phyloP scores from a whole-genome alignment of 2,329 filamentous ascomycete species.

The Xylariaceae sp. region DNA sequence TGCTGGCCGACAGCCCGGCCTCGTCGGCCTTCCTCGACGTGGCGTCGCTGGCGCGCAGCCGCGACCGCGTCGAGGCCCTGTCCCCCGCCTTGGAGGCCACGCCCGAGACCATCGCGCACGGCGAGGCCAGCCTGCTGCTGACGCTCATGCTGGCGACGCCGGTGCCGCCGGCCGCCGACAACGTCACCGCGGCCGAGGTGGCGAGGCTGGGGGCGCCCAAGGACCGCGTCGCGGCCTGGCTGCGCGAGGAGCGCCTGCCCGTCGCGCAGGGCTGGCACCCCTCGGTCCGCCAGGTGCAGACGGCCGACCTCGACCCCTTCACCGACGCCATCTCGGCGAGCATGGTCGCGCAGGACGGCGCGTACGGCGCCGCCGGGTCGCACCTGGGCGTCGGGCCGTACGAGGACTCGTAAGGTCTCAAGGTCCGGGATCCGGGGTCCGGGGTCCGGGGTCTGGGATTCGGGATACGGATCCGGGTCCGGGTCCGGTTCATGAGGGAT shows the following conservation, averaged over 20 bases:
- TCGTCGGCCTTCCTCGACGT: conserved; percentile 8
- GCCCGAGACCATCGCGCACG: conserved; percentile 4
- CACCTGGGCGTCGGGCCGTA: too few species aligned
- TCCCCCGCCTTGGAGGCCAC: conserved; percentile 3
- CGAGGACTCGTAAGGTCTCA: too few species aligned
- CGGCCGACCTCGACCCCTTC: conserved; percentile 9
- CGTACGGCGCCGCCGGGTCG: too few species aligned
- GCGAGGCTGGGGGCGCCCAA: conserved; percentile 7
- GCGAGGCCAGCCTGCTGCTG: conserved; percentile 11
- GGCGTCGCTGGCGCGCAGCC: conserved; percentile 9
- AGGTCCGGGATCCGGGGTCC: too few species aligned
- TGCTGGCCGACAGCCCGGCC: conserved; percentile 10
- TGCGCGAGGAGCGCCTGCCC: conserved; percentile 12
- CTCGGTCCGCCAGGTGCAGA: conserved; percentile 4
- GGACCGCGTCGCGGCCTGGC: conserved; percentile 9
- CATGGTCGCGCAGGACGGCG: too few species aligned
- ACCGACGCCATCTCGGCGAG: conserved; percentile 6
- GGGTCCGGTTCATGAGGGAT: too few species aligned
- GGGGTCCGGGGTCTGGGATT: too few species aligned
- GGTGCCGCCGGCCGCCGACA: conserved; percentile 3
- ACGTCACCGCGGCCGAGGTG: conserved; percentile 2
- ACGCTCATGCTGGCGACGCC: conserved; percentile 10
- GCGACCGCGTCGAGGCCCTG: conserved; percentile 10
- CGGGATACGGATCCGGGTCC: too few species aligned
- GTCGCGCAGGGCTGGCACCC: conserved; percentile 12